A percentile compares a stretch with the other conserved stretches of the same genome.
phyloP scores from a whole-genome alignment of 2,329 filamentous ascomycete genomes.

The Xylariales sp. region DNA sequence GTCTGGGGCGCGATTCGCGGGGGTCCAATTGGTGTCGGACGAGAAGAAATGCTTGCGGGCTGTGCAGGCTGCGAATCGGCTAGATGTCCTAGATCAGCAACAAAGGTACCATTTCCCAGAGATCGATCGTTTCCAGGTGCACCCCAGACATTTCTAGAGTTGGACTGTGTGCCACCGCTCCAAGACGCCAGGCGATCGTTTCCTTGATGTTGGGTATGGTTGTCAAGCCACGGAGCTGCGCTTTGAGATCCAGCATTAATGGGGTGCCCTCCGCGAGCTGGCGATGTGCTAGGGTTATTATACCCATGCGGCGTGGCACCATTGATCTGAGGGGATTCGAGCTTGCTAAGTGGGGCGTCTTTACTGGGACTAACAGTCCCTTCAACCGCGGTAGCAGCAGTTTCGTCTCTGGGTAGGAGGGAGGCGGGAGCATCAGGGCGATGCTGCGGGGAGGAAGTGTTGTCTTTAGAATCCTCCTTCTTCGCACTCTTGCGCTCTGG shows the following conservation, averaged over 20 bases:
- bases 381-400: constrained; percentile 1
- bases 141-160: constrained; percentile 66
- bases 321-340: too few relatives aligned
- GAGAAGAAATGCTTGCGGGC: constrained; percentile 24
- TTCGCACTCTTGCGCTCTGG: constrained; percentile 56
- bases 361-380: too few relatives aligned
- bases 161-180: constrained; percentile 38
- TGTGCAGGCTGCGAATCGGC: constrained; percentile 34
- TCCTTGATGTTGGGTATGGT: constrained; percentile 20
- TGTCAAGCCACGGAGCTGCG: constrained; percentile 19
- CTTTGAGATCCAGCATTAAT: constrained; percentile 28
- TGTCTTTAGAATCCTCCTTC: constrained; percentile 43
- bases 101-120: constrained; percentile 76
- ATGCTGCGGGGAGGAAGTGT: constrained; percentile 13
- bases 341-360: too few relatives aligned
- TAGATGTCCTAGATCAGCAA: constrained; percentile 51
- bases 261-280: constrained; percentile 5
- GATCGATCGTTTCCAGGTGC: constrained; percentile 66
- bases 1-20: constrained; percentile 18
- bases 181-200: constrained; percentile 47
- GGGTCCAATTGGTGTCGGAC: constrained; percentile 42
- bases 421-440: constrained; percentile 16
- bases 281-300: constrained; percentile 4
- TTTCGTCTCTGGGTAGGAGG: constrained; percentile 14
- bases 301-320: too few relatives aligned